Percentiles rank a stretch among this genome's conserved stretches.
Evolutionary conservation across 257 asterid species (phyloP).

Genomic region (Solanum gandarillasii): DNA sequence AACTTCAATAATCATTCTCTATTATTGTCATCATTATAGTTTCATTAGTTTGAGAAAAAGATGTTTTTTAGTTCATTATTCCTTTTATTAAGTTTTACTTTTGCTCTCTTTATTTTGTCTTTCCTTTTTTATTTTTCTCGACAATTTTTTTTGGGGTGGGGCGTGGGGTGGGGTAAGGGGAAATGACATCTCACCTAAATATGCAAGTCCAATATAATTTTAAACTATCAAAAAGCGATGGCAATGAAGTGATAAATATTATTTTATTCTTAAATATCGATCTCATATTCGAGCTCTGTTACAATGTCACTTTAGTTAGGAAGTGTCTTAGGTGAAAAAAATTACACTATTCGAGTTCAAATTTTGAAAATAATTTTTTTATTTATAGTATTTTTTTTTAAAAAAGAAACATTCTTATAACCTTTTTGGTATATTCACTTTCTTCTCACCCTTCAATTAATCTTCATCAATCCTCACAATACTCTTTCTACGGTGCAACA

Average conservation of each 20-base stretch:
- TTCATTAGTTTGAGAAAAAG: background rate
- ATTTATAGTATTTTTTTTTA: accelerated
- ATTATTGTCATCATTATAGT: background rate
- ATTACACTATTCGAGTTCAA: background rate
- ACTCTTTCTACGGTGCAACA: background rate
- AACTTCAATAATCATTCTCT: background rate
- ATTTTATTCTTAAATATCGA: background rate
- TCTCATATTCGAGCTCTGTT: accelerated
- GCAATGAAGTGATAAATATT: accelerated
- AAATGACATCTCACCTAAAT: background rate
- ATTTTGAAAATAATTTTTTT: no score
- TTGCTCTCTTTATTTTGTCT: background rate
- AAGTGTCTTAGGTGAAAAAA: no score
- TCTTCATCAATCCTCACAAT: background rate
- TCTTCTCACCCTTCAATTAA: background rate
- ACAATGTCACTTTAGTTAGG: background rate
- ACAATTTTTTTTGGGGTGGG: background rate
- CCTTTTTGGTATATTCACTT: background rate
- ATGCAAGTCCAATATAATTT: background rate
- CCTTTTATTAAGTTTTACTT: background rate
- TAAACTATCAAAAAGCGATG: background rate
- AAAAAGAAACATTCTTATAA: background rate
- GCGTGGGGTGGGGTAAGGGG: background rate
- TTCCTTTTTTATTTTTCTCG: background rate
- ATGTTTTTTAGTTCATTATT: background rate